These are phyloP conservation scores for Pestalotiopsis sp. DNA, from an alignment of 2,329 filamentous ascomycete species.

Conservation along the genomic window DNA sequence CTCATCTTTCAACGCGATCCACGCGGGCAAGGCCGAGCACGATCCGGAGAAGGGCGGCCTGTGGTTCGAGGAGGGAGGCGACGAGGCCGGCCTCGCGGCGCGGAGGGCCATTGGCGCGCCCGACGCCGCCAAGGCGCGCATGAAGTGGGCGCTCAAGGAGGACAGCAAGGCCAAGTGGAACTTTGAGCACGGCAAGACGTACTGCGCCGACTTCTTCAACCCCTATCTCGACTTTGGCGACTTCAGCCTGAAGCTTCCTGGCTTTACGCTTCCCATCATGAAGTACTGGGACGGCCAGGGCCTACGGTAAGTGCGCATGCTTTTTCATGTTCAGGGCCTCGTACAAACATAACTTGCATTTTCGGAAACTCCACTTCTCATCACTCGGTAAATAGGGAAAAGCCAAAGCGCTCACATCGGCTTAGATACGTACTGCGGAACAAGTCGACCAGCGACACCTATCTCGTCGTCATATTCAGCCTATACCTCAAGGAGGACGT, in stretches of 20 bases:
- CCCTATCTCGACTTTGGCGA: constrained; percentile 84
- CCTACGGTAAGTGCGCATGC: constrained; percentile 57
- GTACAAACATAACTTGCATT: not conserved
- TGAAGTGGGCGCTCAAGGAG: constrained; percentile 57
- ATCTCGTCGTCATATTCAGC: constrained; percentile 81
- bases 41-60: constrained; percentile 50
- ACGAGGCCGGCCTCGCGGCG: constrained; percentile 51
- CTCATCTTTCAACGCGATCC: constrained; percentile 75
- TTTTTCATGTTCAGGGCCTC: too few species aligned
- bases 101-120: constrained; percentile 53
- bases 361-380: constrained; percentile 22
- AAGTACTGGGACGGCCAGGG: constrained; percentile 80
- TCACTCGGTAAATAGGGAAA: constrained; percentile 25
- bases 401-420: constrained; percentile 69
- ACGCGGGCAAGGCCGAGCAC: constrained; percentile 58
- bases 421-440: constrained; percentile 93
- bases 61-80: constrained; percentile 66
- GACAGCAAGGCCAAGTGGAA: constrained; percentile 52
- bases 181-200: constrained; percentile 54
- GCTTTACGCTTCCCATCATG: constrained; percentile 72
- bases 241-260: constrained; percentile 70
- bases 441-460: constrained; percentile 68
- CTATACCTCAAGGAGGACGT: constrained; percentile 70
- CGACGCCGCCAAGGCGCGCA: constrained; percentile 49
- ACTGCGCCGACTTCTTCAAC: constrained; percentile 76